Base-by-base conservation (phyloP, 306 rosid genomes). In the Mimosa bimucronata region DNA sequence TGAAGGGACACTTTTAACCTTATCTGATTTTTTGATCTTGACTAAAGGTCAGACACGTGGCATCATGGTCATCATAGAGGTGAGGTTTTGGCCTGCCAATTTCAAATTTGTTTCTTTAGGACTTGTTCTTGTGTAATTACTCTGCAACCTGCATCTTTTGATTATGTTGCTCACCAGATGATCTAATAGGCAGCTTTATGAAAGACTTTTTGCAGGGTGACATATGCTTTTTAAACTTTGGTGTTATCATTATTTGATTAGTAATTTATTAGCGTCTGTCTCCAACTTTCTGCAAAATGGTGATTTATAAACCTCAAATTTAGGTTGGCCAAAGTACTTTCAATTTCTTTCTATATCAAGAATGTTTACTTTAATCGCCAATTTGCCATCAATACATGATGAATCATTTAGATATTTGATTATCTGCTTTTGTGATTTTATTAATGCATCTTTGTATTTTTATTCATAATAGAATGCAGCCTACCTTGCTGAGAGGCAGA, bases 51-150 rank as follows among this genome's bases (percentile, higher is more conserved):
- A 66, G 0, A 53, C 61, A 41, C 76, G 85, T 61, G 87, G 90
- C 75, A 77, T 95, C 85, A 76, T 90, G 88, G 81, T 95, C 84
- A 81, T 84, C 89, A 86, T 95, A 68, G 94, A 95, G 90, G 98
- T 92, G 76, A 86, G 89, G 10, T 75, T 11, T 19, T 21, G 3
- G 18, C 30, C 70, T 58, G 60, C 50, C n/a, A n/a, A 31, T 74
- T 45, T 58, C 9, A 21, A 48, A 75, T 9, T 70, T 46, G 38
- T 74, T 52, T 68, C 41, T 58, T 66, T 28, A 76, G 60, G 61
- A 70, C 64, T 30, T 23, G 31, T 28, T 72, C 40, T 34, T 21
- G 57, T 53, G 13, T 71, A 45, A 38, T 46, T 67, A 61, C 26
- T 38, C 30, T 61, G 57, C 72, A 61, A 13, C 15, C 30, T 61